Evolutionary conservation across 139 green algal genomes (phyloP).

Genomic region (Tetraselmis chui): DNA sequence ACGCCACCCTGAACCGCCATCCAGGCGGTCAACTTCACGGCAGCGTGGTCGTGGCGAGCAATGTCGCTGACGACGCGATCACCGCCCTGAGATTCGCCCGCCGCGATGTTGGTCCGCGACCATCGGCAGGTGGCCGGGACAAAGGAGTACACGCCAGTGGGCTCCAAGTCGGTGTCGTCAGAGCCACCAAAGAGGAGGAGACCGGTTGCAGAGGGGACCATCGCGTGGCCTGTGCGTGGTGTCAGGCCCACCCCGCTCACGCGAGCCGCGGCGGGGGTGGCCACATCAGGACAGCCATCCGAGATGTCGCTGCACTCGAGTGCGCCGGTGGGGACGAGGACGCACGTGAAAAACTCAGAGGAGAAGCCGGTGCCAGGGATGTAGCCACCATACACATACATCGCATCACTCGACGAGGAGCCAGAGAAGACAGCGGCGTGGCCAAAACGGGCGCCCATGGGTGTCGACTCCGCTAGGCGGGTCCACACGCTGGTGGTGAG

Average conservation of each 20-base stretch:
- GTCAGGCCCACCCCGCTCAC: not conserved
- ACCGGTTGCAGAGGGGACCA: not conserved
- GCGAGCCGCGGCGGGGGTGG: not conserved
- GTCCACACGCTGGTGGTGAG: slow-evolving; percentile 3
- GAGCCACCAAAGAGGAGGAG: not conserved
- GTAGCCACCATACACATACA: slow-evolving; percentile 19
- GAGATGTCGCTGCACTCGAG: not conserved
- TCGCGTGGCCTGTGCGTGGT: not conserved
- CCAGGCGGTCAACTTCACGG: not conserved
- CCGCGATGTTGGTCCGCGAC: not conserved
- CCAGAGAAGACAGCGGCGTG: slow-evolving; percentile 5
- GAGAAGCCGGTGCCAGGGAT: slow-evolving; percentile 11
- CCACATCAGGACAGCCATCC: not conserved
- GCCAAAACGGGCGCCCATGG: slow-evolving; percentile 8
- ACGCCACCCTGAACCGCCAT: not conserved
- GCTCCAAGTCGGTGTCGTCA: not conserved
- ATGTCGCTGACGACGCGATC: not conserved
- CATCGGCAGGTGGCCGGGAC: not conserved
- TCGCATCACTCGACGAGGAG: not conserved
- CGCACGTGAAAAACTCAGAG: slow-evolving; percentile 8
- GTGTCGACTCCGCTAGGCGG: not conserved
- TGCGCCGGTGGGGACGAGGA: not conserved
- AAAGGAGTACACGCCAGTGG: not conserved
- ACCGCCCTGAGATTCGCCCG: not conserved
- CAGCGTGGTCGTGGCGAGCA: not conserved